Percentiles rank a stretch among this genome's conserved stretches.
phyloP scores from a whole-genome alignment of 129 eudicot species.

The Lonicera japonica region DNA sequence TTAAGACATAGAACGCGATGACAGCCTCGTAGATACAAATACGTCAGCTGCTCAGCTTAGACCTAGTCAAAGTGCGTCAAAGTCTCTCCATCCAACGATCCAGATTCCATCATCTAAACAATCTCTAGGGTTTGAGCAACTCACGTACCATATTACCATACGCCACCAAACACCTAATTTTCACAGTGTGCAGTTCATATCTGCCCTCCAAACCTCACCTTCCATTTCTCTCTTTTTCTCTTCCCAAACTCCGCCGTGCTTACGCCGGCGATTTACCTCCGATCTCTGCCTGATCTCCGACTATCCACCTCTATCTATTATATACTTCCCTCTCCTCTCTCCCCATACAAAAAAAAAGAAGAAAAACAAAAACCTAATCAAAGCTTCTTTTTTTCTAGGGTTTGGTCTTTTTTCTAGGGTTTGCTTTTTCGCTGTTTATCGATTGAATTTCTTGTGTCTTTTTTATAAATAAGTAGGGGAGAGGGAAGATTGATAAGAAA shows the following conservation, averaged over 20 bases:
- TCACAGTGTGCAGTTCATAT: neutral
- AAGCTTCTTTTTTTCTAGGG: slow-evolving; percentile 5
- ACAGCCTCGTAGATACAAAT: neutral
- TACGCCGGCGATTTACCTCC: slow-evolving; percentile 31
- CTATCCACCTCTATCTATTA: slow-evolving; percentile 26
- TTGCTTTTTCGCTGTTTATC: slow-evolving; percentile 11
- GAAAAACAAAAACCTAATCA: slow-evolving; percentile 16
- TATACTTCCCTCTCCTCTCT: slow-evolving; percentile 69
- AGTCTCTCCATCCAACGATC: neutral
- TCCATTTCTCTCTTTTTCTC: neutral
- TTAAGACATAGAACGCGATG: neutral
- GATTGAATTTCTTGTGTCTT: neutral
- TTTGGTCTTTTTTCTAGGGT: slow-evolving; percentile 9
- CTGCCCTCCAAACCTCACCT: slow-evolving; percentile 12
- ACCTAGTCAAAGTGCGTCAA: neutral
- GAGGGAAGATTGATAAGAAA: slow-evolving; percentile 65
- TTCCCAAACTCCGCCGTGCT: slow-evolving; percentile 4
- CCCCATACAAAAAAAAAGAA: slow-evolving; percentile 16
- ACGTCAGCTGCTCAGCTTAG: neutral
- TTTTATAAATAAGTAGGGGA: slow-evolving; percentile 57
- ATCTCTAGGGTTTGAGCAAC: neutral
- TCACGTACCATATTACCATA: neutral
- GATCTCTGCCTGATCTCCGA: slow-evolving; percentile 38
- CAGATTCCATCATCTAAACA: neutral
- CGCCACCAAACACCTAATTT: neutral